These are phyloP conservation scores for Cladosporium colombiae DNA, from an alignment of 2,329 filamentous ascomycete species.

Conservation along the genomic window DNA sequence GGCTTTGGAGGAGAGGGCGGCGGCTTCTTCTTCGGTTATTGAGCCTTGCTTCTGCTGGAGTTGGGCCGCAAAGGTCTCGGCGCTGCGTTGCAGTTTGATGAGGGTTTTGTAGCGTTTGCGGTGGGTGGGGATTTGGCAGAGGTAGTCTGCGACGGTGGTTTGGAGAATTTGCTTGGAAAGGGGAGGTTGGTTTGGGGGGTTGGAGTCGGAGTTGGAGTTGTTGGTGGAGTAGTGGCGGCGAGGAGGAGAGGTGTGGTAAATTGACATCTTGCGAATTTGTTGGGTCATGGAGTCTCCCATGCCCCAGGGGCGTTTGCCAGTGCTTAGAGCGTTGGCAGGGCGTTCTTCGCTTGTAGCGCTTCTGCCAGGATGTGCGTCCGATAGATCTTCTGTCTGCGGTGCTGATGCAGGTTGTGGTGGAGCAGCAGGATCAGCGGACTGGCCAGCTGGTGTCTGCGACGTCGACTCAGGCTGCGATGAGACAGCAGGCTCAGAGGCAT, in stretches of 20 bases:
- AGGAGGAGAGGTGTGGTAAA: not conserved
- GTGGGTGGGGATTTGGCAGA: slow-evolving; percentile 18
- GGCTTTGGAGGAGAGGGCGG: slow-evolving; percentile 9
- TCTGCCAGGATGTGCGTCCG: not conserved
- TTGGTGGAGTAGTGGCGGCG: slow-evolving; percentile 16
- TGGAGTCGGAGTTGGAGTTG: not conserved
- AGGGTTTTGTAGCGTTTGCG: slow-evolving; percentile 18
- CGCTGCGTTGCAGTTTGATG: not conserved
- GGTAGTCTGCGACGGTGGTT: slow-evolving; percentile 30
- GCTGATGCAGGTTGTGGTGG: not conserved
- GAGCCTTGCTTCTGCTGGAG: not conserved
- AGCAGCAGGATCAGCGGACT: not conserved
- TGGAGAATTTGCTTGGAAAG: slow-evolving; percentile 14
- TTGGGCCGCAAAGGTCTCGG: not conserved
- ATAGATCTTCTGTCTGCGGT: not conserved
- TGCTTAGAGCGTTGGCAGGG: not conserved
- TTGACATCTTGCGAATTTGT: slow-evolving; percentile 21
- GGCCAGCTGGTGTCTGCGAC: not conserved
- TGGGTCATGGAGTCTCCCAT: not conserved
- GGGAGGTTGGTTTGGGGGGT: not conserved
- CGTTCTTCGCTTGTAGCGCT: not conserved
- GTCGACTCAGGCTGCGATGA: not conserved
- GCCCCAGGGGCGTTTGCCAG: not conserved
- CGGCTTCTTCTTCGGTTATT: not conserved
- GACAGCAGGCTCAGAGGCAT: not conserved